Percentiles rank a stretch among this genome's conserved stretches.
Conservation (phyloP, 768 basidiomycete genomes). For the Grammothele lineata region DNA sequence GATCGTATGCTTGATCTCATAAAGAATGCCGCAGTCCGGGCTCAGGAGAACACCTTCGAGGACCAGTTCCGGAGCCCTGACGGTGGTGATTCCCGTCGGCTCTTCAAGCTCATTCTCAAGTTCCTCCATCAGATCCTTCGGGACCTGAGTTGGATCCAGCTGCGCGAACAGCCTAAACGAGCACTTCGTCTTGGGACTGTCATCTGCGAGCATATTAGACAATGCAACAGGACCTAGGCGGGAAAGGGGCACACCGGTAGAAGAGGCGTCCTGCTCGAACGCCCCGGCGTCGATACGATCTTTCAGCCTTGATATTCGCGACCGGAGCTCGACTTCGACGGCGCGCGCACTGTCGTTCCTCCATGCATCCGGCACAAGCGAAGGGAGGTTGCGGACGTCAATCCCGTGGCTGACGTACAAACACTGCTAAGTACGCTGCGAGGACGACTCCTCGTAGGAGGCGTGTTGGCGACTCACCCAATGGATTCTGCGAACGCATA, state of each 20-base stretch:
- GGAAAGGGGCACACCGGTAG: not conserved
- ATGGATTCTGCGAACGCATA: conserved; percentile 65
- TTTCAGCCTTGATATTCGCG: conserved; percentile 55
- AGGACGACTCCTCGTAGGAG: too few relatives aligned
- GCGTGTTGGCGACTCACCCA: conserved; percentile 48
- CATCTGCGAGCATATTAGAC: conserved; percentile 32
- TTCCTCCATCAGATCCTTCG: conserved; percentile 56
- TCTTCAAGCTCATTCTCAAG: conserved; percentile 70
- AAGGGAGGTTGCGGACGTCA: conserved; percentile 65
- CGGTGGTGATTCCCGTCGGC: conserved; percentile 68
- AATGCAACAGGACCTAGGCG: not conserved
- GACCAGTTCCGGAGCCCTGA: conserved; percentile 48
- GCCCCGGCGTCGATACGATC: conserved; percentile 63
- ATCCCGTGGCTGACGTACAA: conserved; percentile 51
- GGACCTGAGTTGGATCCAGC: conserved; percentile 49
- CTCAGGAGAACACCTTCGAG: conserved; percentile 70
- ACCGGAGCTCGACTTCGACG: conserved; percentile 55
- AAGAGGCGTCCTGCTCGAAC: conserved; percentile 43
- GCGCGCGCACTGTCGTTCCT: conserved; percentile 57
- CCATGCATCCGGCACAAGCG: conserved; percentile 51
- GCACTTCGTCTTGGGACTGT: conserved; percentile 48
- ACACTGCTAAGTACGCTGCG: too few relatives aligned
- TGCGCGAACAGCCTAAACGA: conserved; percentile 66
- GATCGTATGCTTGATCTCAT: conserved; percentile 58
- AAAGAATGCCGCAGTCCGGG: conserved; percentile 74